Conservation (phyloP, 1,284 basidiomycete genomes). For the Puccinia hordei region DNA sequence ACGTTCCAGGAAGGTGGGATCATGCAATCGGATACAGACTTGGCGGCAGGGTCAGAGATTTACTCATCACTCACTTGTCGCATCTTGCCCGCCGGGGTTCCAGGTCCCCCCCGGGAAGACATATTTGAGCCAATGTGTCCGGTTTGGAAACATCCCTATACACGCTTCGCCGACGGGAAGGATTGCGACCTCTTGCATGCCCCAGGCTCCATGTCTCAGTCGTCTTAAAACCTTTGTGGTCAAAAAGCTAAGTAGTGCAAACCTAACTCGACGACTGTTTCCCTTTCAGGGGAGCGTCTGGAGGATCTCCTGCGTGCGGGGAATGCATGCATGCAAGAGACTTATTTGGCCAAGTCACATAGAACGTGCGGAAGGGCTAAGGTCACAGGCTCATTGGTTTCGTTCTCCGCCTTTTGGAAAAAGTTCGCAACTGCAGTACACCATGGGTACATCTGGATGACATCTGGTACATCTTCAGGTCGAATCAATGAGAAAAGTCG, state of each 20-base stretch:
- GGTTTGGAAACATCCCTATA: neutral
- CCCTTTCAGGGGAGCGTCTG: neutral
- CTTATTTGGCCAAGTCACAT: neutral
- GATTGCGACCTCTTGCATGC: neutral
- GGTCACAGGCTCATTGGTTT: no score
- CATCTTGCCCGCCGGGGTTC: neutral
- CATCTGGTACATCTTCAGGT: no score
- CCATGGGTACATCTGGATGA: no score
- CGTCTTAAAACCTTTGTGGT: neutral
- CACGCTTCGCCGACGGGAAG: slow-evolving; percentile 9
- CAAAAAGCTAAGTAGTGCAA: neutral
- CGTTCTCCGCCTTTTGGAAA: no score
- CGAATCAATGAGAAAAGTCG: no score
- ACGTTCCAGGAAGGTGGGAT: neutral
- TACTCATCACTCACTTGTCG: neutral
- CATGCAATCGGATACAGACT: neutral
- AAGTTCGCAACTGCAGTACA: no score
- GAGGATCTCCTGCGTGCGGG: neutral
- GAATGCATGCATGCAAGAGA: neutral
- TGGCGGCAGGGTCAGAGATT: slow-evolving; percentile 2
- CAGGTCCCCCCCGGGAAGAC: no score
- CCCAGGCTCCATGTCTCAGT: no score
- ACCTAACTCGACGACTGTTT: neutral
- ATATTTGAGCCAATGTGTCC: neutral
- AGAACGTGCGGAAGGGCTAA: neutral